A percentile compares a stretch with the other conserved stretches of the same genome.
These are phyloP conservation scores for Pichia scutulata DNA, from an alignment of 805 yeast genomes.

Conservation along the genomic window DNA sequence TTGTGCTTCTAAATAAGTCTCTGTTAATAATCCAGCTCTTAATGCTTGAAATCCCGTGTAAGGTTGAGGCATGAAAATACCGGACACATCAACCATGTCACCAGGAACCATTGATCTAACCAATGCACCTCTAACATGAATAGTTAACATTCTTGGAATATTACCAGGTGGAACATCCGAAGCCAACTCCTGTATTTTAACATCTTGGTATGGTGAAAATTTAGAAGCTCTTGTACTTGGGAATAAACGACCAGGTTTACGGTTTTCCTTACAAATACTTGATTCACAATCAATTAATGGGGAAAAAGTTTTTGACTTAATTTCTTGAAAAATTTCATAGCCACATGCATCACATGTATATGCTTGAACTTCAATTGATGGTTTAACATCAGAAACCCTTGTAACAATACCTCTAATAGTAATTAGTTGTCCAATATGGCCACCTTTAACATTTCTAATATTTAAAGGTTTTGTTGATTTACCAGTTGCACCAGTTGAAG, in stretches of 20 bases:
- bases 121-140: conserved; percentile 87
- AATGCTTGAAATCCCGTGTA: conserved; percentile 93
- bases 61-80: conserved; percentile 88
- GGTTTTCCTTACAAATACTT: conserved; percentile 66
- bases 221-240: conserved; percentile 95
- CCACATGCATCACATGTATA: conserved; percentile 98
- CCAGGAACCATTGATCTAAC: conserved; percentile 90
- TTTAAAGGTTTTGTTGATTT: conserved; percentile 55
- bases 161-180: conserved; percentile 98
- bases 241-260: conserved; percentile 79
- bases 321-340: conserved; percentile 93
- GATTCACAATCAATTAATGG: conserved; percentile 90
- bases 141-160: conserved; percentile 79
- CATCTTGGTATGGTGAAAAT: conserved; percentile 92
- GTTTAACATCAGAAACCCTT: conserved; percentile 93
- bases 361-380: conserved; percentile 83
- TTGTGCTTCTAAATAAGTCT: conserved; percentile 88
- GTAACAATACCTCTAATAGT: conserved; percentile 93
- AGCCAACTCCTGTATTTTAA: conserved; percentile 87
- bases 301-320: conserved; percentile 69
- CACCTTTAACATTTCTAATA: conserved; percentile 85
- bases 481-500: conserved; percentile 41
- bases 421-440: conserved; percentile 74
- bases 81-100: conserved; percentile 87
- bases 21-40: conserved; percentile 88